Evolutionary conservation across 116 monocot species (phyloP), one percentile per base, ranked within the genome.

Genomic region (Phalaenopsis hybrid): DNA sequence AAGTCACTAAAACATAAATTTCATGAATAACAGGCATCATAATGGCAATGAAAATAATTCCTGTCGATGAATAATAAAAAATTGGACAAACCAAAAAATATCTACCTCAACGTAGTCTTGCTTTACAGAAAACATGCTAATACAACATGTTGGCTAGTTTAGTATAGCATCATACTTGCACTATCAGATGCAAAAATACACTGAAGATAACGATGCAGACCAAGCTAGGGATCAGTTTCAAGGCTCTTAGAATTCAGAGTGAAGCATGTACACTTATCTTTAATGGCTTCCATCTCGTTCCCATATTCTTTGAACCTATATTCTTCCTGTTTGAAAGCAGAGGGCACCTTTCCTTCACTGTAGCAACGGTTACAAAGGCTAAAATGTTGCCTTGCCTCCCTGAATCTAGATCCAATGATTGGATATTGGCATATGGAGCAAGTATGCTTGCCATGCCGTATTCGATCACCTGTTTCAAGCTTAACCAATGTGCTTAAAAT

Each of bases 271-370:
- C 99, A 99, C 87, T 95, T 99, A 92, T 99, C 99, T 88, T 92
- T 93, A 80, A 99, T 82, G 68, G 92, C 93, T 73, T 95, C 95
- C 13, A 89, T 72, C 82, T 99, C 93, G 1, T 84, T 90, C 77
- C 89, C 95, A 91, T 95, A 99, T 80, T 99, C 99, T 81, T 86
- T 99, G 85, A 99, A 99, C 70, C 85, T 88, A 84, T 93, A 99
- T 80, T 95, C 99, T 44, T 99, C 95, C 74, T 87, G 84, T 79
- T 99, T 99, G 83, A 83, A 88, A 63, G 85, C 81, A 33, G 93
- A 92, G 3, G 99, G 99, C 68, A 99, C 99, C 82, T 95, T 99
- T 69, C 99, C 99, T 89, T 99, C 95, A 57, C 99, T 95, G 83
- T 99, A 99, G 79, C 99, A 99, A 33, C 85, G 84, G 77, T 89